Conservation (phyloP, 441 rosid species). For the Codiaeum variegatum region DNA sequence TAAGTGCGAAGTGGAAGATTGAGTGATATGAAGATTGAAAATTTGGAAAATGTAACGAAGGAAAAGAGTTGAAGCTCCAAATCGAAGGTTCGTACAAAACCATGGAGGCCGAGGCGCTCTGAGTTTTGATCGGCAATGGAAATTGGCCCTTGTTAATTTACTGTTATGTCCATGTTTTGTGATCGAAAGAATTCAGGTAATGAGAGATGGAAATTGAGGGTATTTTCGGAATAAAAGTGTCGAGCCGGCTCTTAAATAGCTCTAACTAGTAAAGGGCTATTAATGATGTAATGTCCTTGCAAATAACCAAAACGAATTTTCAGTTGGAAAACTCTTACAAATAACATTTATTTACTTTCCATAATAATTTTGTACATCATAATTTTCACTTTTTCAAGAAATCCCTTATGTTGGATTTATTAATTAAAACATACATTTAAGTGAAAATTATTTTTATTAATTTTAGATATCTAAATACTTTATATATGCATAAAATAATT, state of each 20-base stretch:
- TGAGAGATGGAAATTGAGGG: constrained; percentile 22
- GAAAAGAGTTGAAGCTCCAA: constrained; percentile 30
- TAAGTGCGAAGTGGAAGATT: constrained; percentile 12
- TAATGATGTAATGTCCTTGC: background rate
- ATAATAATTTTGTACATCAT: too few relatives aligned
- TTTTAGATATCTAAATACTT: too few relatives aligned
- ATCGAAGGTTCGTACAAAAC: constrained; percentile 61
- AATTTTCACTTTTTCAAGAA: too few relatives aligned
- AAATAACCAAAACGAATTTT: constrained; percentile 5
- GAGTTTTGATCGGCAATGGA: constrained; percentile 93
- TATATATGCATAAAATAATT: too few relatives aligned
- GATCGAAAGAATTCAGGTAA: background rate
- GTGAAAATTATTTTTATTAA: too few relatives aligned
- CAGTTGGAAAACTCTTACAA: too few relatives aligned
- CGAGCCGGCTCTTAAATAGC: constrained; percentile 51
- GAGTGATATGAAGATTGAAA: constrained; percentile 18
- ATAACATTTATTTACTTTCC: too few relatives aligned
- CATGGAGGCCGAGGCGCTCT: constrained; percentile 69
- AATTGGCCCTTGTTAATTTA: constrained; percentile 32
- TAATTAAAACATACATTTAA: too few relatives aligned
- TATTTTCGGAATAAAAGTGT: constrained; percentile 32
- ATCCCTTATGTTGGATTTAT: too few relatives aligned
- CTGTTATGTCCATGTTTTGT: constrained; percentile 41
- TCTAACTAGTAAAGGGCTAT: constrained; percentile 21
- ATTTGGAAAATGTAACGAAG: background rate